Conservation (phyloP, 768 basidiomycete species). For the Multifurca ochricompacta region DNA sequence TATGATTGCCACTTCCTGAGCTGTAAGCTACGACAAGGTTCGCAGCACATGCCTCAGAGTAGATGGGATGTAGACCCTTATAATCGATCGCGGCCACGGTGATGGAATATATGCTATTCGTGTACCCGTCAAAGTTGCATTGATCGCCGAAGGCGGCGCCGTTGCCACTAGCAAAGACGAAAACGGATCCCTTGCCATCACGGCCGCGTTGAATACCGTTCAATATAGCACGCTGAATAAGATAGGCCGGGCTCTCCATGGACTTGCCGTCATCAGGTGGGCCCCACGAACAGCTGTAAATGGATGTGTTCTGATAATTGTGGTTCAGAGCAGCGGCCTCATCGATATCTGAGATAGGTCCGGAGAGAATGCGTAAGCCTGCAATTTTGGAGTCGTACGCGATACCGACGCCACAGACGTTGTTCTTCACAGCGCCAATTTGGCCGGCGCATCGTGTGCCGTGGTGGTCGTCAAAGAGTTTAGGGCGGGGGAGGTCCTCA, state of each 20-base stretch:
- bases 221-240: constrained; percentile 89
- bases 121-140: constrained; percentile 99
- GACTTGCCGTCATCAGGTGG: constrained; percentile 90
- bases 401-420: constrained; percentile 90
- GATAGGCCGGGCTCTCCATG: constrained; percentile 89
- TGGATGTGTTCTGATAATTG: constrained; percentile 84
- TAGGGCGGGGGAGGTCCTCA: constrained; percentile 75
- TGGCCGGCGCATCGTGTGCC: constrained; percentile 98
- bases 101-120: constrained; percentile 93
- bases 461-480: constrained; percentile 87
- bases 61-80: constrained; percentile 90
- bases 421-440: constrained; percentile 87
- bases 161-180: constrained; percentile 96
- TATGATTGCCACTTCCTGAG: constrained; percentile 88
- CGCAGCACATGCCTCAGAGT: constrained; percentile 96
- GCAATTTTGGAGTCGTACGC: constrained; percentile 89
- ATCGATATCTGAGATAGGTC: constrained; percentile 89
- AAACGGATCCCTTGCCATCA: constrained; percentile 83
- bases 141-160: constrained; percentile 88
- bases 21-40: constrained; percentile 96
- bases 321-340: constrained; percentile 94
- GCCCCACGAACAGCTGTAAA: constrained; percentile 97
- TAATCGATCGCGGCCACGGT: constrained; percentile 95
- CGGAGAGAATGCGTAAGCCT: constrained; percentile 91
- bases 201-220: constrained; percentile 92